Conservation (phyloP, 495 filamentous ascomycete genomes). For the Annulohypoxylon maeteangense region DNA sequence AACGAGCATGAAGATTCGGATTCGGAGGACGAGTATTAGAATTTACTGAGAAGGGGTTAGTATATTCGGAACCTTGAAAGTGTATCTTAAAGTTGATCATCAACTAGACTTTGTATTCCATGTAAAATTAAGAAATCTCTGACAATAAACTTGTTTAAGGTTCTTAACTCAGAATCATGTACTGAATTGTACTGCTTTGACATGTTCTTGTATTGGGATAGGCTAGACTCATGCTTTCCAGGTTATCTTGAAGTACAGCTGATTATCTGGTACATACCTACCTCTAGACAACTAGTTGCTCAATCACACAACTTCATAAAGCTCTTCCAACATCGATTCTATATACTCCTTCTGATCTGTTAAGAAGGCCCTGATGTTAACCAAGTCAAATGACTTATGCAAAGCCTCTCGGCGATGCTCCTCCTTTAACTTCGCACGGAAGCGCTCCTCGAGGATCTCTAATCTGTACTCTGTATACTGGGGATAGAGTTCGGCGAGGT, state of each 20-base stretch:
- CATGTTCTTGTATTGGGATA: too few relatives aligned
- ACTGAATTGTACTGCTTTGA: too few relatives aligned
- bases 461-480: constrained; percentile 72
- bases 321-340: constrained; percentile 9
- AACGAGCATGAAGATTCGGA: too few relatives aligned
- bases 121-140: too few relatives aligned
- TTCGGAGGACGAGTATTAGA: too few relatives aligned
- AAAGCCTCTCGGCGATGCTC: background rate
- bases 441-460: constrained; percentile 69
- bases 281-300: background rate
- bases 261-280: background rate
- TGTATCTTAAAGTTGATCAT: too few relatives aligned
- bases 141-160: too few relatives aligned
- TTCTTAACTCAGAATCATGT: too few relatives aligned
- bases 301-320: constrained; percentile 1
- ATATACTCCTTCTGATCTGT: constrained; percentile 11
- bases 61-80: too few relatives aligned
- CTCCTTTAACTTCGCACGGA: constrained; percentile 13
- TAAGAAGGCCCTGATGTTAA: constrained; percentile 1
- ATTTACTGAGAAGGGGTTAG: too few relatives aligned
- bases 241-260: background rate
- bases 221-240: too few relatives aligned
- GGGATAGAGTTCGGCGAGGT: constrained; percentile 71
- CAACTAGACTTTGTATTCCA: too few relatives aligned
- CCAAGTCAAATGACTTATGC: background rate